Conservation (phyloP, 2,329 filamentous ascomycete species). For the Zymoseptoria pseudotritici region DNA sequence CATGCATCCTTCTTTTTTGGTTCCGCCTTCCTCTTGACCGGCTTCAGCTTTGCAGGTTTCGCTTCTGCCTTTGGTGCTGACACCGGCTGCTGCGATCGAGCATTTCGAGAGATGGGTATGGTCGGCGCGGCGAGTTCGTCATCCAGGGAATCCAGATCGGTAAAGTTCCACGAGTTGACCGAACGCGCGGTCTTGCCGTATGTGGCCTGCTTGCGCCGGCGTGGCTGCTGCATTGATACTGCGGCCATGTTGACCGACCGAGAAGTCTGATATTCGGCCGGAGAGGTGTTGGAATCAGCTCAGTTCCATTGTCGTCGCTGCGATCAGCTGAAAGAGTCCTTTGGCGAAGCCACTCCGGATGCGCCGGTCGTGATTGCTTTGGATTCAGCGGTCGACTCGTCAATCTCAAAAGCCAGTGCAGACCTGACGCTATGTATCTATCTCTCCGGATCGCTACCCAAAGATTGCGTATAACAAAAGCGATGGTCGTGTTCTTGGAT, state of each 20-base stretch:
- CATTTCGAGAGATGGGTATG: neutral
- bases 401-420: neutral
- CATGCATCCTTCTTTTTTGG: conserved; percentile 28
- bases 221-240: conserved; percentile 8
- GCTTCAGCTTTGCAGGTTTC: conserved; percentile 1
- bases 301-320: neutral
- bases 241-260: conserved; percentile 9
- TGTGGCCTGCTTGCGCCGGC: conserved; percentile 19
- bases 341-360: neutral
- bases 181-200: conserved; percentile 19
- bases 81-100: conserved; percentile 1
- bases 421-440: neutral
- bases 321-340: neutral
- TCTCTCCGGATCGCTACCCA: too few relatives aligned
- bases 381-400: neutral
- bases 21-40: conserved; percentile 1
- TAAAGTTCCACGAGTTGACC: conserved; percentile 13
- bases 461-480: too few relatives aligned
- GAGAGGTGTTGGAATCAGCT: neutral
- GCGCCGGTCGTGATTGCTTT: neutral
- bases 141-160: conserved; percentile 10
- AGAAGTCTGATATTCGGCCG: neutral
- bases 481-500: too few relatives aligned
- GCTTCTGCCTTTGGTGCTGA: conserved; percentile 10
- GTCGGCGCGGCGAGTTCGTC: conserved; percentile 8